Evolutionary conservation across 2,329 filamentous ascomycete genomes (phyloP).

Genomic region (Thielaviopsis populi): DNA sequence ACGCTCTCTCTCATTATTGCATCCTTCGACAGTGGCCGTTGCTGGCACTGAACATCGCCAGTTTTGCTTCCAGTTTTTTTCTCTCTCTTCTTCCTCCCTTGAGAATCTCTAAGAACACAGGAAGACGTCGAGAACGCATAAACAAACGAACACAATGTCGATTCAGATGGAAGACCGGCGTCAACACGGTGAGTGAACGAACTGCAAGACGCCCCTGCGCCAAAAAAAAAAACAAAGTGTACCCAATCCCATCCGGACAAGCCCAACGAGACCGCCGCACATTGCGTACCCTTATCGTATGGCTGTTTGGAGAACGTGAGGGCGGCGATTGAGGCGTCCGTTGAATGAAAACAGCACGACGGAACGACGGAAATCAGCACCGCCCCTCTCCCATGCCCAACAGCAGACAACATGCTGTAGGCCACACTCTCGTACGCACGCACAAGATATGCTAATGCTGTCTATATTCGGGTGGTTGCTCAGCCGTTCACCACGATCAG

Average conservation of each 20-base stretch:
- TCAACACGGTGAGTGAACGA: conserved; percentile 11
- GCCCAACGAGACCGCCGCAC: neutral
- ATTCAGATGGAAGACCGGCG: neutral
- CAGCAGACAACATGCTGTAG: neutral
- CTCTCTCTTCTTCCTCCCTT: no score
- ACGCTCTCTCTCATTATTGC: no score
- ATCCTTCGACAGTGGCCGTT: no score
- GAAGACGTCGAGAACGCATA: neutral
- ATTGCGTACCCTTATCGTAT: no score
- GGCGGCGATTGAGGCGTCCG: no score
- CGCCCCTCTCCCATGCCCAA: neutral
- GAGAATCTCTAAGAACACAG: neutral
- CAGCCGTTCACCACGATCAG: conserved; percentile 63
- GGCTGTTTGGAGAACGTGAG: neutral
- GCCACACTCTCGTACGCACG: no score
- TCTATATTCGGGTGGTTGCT: neutral
- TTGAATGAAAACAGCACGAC: neutral
- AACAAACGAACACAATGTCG: conserved; percentile 1
- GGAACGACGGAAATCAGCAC: neutral
- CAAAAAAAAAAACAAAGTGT: neutral
- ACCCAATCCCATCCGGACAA: neutral
- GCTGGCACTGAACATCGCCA: no score
- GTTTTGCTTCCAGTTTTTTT: neutral
- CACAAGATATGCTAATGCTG: neutral
- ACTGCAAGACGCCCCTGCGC: neutral